These are phyloP conservation scores for Zalaria obscura DNA, from an alignment of 2,329 filamentous ascomycete genomes.

Conservation along the genomic window DNA sequence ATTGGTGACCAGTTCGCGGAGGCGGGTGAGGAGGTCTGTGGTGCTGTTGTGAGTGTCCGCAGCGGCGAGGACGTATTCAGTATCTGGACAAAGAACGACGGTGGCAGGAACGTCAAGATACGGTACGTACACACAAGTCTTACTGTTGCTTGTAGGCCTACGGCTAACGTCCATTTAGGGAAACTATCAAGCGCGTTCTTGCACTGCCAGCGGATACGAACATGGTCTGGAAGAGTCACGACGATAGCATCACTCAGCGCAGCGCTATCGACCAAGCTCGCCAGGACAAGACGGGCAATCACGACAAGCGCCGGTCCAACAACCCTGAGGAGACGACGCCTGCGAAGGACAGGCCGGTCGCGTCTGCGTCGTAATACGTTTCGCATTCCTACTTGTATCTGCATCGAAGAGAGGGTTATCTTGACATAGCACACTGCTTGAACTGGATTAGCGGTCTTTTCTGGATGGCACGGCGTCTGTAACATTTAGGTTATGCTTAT, in stretches of 20 bases:
- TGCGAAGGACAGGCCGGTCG: conserved; percentile 4
- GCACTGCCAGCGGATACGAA: conserved; percentile 77
- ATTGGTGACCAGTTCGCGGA: conserved; percentile 91
- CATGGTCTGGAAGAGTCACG: conserved; percentile 91
- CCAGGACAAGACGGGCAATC: conserved; percentile 54
- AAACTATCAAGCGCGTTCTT: conserved; percentile 86
- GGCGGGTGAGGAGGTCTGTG: conserved; percentile 85
- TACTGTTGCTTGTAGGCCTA: conserved; percentile 6
- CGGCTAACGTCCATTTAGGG: conserved; percentile 39
- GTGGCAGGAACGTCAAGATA: conserved; percentile 89
- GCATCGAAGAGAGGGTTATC: neutral
- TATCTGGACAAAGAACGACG: conserved; percentile 92
- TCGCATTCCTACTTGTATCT: no score
- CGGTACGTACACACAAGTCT: conserved; percentile 44
- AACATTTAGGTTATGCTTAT: neutral
- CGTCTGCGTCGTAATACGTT: neutral
- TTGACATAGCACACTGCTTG: neutral
- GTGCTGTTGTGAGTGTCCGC: conserved; percentile 82
- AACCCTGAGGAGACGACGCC: conserved; percentile 3
- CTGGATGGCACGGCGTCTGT: neutral
- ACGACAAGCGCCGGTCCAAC: conserved; percentile 31
- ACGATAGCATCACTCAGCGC: conserved; percentile 86
- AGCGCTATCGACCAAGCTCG: conserved; percentile 82
- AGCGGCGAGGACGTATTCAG: conserved; percentile 95
- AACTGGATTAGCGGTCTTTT: neutral